phyloP scores from a whole-genome alignment of 1,139 yeast species.

The Hanseniaspora sp. region DNA sequence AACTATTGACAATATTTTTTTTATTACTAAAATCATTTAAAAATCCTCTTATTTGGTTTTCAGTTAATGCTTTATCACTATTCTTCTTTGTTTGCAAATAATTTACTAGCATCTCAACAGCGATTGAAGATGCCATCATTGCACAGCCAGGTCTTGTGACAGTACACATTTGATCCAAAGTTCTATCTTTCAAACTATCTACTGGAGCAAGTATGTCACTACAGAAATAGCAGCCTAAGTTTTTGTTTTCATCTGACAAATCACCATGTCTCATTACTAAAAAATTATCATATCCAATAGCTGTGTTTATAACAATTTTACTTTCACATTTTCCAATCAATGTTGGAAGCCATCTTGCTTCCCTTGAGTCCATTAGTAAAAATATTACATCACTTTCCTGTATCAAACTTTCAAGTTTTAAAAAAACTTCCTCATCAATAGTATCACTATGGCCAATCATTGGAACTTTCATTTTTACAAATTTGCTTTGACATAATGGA shows the following conservation, averaged over 20 bases:
- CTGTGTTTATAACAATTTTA: slow-evolving; percentile 79
- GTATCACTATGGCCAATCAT: slow-evolving; percentile 88
- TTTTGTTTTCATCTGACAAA: slow-evolving; percentile 21
- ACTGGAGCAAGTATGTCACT: slow-evolving; percentile 91
- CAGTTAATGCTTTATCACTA: slow-evolving; percentile 31
- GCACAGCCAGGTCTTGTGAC: slow-evolving; percentile 97
- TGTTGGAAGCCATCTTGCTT: slow-evolving; percentile 92
- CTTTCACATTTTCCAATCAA: slow-evolving; percentile 54
- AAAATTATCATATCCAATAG: slow-evolving; percentile 87
- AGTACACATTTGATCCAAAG: slow-evolving; percentile 95
- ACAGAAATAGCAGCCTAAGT: slow-evolving; percentile 88
- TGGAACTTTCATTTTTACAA: slow-evolving; percentile 63
- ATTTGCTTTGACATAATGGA: slow-evolving; percentile 61
- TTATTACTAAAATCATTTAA: slow-evolving; percentile 52
- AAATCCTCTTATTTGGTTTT: slow-evolving; percentile 81
- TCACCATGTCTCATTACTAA: slow-evolving; percentile 87
- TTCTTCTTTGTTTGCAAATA: slow-evolving; percentile 47
- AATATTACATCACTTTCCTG: slow-evolving; percentile 64
- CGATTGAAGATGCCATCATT: slow-evolving; percentile 70
- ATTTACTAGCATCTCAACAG: slow-evolving; percentile 73
- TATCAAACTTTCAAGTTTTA: slow-evolving; percentile 43
- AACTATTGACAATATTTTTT: slow-evolving; percentile 60
- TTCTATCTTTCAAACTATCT: slow-evolving; percentile 71
- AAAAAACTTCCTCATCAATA: slow-evolving; percentile 44
- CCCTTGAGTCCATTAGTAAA: slow-evolving; percentile 84